Base-by-base conservation (phyloP, 352 stramenopile genomes). In the Globisporangium recalcitrans region DNA sequence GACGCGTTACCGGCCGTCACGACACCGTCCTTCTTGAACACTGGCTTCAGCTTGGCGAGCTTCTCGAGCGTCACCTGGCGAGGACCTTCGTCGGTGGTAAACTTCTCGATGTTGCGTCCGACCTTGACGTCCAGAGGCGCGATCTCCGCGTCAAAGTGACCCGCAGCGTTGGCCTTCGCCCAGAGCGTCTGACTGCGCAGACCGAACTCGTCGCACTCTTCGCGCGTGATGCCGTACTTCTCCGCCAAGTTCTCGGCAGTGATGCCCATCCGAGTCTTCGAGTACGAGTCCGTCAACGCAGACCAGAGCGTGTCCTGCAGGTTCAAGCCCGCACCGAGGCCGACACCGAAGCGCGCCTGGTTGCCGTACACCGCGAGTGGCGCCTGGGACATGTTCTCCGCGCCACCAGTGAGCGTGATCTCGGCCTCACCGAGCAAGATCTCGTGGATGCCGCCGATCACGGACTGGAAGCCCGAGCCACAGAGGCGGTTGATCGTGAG, bases 401-500 rank as follows among this genome's bases (percentile, higher is more conserved):
- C 73, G 29, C 91, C 96, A 46, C 90, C 95, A 65, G 87, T 96
- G 52, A 98, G 76, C 42, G 87, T 77, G 63, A 98, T 90, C 38
- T 90, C 76, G 5, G 93, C 88, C 36, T 98, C 89, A 10, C 90
- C 90, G 32, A 98, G 70, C 63, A 91, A 67, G 60, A 98, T 98
- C 56, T 93, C 87, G 32, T 98, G 93, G 34, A 96, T 77, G 27
- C 90, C 91, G 62, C 95, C 82, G 47, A 98, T 79, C 46, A 99
- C 87, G 9, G 94, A 97, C 81, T 99, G 95, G 77, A 99, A 99
- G 52, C 97, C 97, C 38, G 78, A 97, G 58, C 97, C 97, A 65
- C 97, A 99, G 26, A 99, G 77, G 26, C 97, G 93, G 83, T 99
- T 99, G 58, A 99, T 88, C 22, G 97, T 99, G 10, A 99, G 77